Percentiles rank a stretch among this genome's conserved stretches.
Evolutionary conservation across 2,329 filamentous ascomycete species (phyloP).

Genomic region (Sporothrix dimorphospora): DNA sequence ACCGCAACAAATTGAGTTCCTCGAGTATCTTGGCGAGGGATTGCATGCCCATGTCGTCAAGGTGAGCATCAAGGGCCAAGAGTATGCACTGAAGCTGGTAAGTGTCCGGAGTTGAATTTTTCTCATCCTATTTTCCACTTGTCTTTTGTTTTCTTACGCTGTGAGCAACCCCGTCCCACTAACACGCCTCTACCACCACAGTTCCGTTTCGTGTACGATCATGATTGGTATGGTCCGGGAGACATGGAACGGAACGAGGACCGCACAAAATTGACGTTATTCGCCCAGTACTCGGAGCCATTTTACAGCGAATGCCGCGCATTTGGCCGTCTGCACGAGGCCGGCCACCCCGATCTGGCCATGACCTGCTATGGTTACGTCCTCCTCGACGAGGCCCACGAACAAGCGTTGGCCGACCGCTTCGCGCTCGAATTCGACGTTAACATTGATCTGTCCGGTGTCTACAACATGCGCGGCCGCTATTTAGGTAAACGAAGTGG

Average conservation of each 20-base stretch:
- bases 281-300: conserved; percentile 4
- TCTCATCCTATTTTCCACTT: not conserved
- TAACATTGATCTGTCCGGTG: not conserved
- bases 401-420: not conserved
- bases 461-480: not conserved
- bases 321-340: not conserved
- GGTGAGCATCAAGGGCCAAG: conserved; percentile 31
- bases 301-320: conserved; percentile 15
- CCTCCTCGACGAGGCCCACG: not conserved
- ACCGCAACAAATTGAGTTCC: conserved; percentile 35
- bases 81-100: conserved; percentile 7
- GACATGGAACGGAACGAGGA: not conserved
- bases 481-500: not conserved
- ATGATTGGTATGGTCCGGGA: conserved; percentile 12
- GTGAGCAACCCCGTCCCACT: not conserved
- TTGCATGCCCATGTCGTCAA: conserved; percentile 34
- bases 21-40: conserved; percentile 34
- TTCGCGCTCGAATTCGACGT: not conserved
- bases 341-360: not conserved
- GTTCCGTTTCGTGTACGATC: conserved; percentile 16
- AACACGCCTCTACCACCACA: not conserved
- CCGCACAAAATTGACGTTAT: not conserved
- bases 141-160: not conserved
- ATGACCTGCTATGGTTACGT: not conserved
- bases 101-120: not conserved